phyloP scores from a whole-genome alignment of 306 rosid genomes.

The Sophora flavescens region DNA sequence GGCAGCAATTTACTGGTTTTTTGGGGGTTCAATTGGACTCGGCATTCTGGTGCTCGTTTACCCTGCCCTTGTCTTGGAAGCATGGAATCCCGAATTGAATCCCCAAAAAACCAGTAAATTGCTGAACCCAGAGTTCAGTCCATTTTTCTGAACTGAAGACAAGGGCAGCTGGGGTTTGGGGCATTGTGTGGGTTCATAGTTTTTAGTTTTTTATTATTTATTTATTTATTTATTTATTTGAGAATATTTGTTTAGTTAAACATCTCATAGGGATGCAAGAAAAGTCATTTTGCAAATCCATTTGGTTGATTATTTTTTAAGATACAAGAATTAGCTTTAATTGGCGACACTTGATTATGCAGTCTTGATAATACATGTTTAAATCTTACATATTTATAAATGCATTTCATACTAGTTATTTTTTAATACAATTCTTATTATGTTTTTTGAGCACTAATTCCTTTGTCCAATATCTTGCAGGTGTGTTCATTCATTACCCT shows the following conservation, averaged over 20 bases:
- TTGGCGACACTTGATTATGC: neutral
- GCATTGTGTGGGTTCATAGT: neutral
- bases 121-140: too few species aligned
- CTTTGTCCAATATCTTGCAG: constrained; percentile 51
- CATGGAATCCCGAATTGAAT: too few species aligned
- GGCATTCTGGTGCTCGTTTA: neutral
- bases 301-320: neutral
- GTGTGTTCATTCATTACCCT: constrained; percentile 61
- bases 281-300: neutral
- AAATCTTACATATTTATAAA: neutral
- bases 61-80: too few species aligned
- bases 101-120: too few species aligned
- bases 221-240: too few species aligned
- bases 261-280: neutral
- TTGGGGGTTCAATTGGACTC: neutral
- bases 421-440: neutral
- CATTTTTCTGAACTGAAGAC: neutral
- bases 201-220: neutral
- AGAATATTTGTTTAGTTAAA: neutral
- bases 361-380: neutral
- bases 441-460: constrained; percentile 5
- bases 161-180: neutral
- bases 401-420: neutral
- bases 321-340: neutral
- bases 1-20: neutral